Conservation (phyloP, 2,329 filamentous ascomycete species). For the Trichoderma citrinoviride region DNA sequence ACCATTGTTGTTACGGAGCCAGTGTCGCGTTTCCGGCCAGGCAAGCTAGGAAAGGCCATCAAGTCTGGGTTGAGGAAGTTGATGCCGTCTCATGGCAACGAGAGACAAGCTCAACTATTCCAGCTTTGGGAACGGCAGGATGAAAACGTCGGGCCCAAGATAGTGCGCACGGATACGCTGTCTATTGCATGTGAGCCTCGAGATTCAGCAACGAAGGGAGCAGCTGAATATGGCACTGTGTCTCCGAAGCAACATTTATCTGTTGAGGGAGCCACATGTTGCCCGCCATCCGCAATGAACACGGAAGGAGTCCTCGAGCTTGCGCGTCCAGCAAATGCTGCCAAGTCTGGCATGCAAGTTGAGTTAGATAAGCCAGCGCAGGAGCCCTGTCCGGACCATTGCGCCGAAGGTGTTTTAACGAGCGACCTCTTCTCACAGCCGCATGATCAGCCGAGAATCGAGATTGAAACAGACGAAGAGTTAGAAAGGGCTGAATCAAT, state of each 20-base stretch:
- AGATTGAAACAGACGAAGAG: neutral
- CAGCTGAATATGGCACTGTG: neutral
- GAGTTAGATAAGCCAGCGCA: neutral
- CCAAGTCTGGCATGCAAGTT: neutral
- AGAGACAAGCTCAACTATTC: neutral
- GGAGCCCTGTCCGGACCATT: neutral
- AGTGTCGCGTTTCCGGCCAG: constrained; percentile 30
- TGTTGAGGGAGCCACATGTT: neutral
- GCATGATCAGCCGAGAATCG: constrained; percentile 24
- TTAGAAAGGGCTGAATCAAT: neutral
- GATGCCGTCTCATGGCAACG: neutral
- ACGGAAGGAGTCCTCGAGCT: neutral
- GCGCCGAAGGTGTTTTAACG: constrained; percentile 23
- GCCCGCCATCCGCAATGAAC: neutral
- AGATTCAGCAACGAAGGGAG: neutral
- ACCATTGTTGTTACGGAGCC: neutral
- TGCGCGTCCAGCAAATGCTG: neutral
- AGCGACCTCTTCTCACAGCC: constrained; percentile 29
- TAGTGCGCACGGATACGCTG: neutral
- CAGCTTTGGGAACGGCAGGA: neutral
- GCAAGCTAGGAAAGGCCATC: constrained; percentile 32
- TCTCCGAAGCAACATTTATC: neutral
- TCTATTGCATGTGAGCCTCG: neutral
- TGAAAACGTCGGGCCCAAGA: neutral
- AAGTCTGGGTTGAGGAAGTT: constrained; percentile 25